Base-by-base conservation (phyloP, 75 land plant species). In the Pinus tabuliformis region DNA sequence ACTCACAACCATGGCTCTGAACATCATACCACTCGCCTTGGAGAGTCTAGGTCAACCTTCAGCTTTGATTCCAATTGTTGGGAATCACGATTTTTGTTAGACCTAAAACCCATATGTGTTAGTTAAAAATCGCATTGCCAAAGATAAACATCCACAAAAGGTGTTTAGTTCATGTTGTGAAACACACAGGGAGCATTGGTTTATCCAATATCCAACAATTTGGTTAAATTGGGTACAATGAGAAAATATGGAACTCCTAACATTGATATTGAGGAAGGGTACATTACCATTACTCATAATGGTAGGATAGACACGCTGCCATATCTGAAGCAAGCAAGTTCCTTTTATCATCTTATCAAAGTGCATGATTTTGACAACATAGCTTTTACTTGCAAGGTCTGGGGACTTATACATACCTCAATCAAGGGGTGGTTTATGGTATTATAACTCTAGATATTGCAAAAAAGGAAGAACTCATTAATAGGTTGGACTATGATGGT, bases 231-330 rank as follows among this genome's bases (percentile, higher is more conserved):
- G 58, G 99, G 99, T 37, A 97, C 99, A 14, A 97, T 97, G 99
- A 98, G 98, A 22, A 98, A 97, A 79, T 97, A 97, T 83, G 99
- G 99, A 20, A 97, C 99, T 36, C 99, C 99, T 30, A 97, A 97
- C 68, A 97, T 97, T 76, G 99, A 97, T 72, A 97, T 97, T 68
- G 99, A 97, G 77, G 99, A 97, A 77, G 99, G 99, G 6, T 97
- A 86, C 72, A 86, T 97, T 76, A 97, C 98, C 5, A 88, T 97
- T 52, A 94, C 91, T 20, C 98, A 97, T 79, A 97, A 97, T 87
- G 98, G 99, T 22, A 88, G 99, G 66, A 97, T 93, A 33, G 99
- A 97, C 73, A 97, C 98, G 22, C 75, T 97, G 82, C 99, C 99
- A 59, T 97, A 89, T 71, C 99, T 98, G 13, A 97, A 97, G 83